Conservation (phyloP, 306 rosid genomes). For the Quercus bicolor region DNA sequence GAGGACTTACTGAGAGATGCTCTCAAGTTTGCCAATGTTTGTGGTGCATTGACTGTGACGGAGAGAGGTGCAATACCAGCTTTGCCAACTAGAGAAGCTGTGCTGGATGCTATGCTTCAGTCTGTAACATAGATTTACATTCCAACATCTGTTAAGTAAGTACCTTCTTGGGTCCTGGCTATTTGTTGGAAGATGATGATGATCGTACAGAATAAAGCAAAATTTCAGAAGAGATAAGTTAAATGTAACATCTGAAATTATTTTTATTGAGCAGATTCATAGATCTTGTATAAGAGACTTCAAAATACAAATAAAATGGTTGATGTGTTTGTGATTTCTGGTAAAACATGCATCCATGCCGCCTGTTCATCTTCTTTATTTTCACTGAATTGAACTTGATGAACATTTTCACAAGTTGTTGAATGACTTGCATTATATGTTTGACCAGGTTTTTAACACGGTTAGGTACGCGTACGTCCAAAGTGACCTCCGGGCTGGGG, state of each 20-base stretch:
- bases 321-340: neutral
- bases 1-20: conserved; percentile 80
- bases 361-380: neutral
- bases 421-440: neutral
- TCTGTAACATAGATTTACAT: conserved; percentile 34
- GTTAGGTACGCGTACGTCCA: neutral
- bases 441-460: neutral
- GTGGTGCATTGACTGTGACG: conserved; percentile 87
- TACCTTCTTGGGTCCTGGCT: conserved; percentile 1
- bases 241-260: neutral
- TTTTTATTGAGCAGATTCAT: conserved; percentile 1
- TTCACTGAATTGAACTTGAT: neutral
- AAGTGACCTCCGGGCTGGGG: too few species aligned
- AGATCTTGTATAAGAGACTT: neutral
- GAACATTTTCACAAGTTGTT: neutral
- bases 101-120: conserved; percentile 53
- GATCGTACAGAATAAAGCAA: conserved; percentile 20
- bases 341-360: neutral
- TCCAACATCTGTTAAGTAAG: conserved; percentile 5
- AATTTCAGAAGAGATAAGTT: conserved; percentile 15
- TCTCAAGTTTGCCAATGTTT: conserved; percentile 83
- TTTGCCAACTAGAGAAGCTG: conserved; percentile 79
- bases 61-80: conserved; percentile 99
- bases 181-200: conserved; percentile 17
- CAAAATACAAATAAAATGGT: neutral